Percentiles rank a stretch among this genome's conserved stretches.
phyloP scores from a whole-genome alignment of 2,329 filamentous ascomycete genomes.

The Fusarium sp. region DNA sequence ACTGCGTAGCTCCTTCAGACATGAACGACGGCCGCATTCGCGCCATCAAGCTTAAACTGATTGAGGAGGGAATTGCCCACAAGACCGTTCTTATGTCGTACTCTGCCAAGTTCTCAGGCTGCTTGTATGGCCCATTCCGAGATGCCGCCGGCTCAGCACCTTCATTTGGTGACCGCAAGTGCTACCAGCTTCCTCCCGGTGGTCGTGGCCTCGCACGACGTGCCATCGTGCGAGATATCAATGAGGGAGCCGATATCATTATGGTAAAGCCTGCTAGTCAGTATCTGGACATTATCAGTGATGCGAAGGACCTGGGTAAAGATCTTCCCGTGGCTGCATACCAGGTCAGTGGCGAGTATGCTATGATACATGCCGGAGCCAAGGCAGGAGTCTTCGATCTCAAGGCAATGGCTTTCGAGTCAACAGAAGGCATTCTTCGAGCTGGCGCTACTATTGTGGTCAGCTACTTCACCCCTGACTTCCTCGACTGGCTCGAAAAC shows the following conservation, averaged over 20 bases:
- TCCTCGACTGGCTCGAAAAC: slow-evolving; percentile 73
- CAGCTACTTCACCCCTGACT: slow-evolving; percentile 91
- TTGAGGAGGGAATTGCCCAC: slow-evolving; percentile 93
- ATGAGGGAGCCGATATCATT: slow-evolving; percentile 95
- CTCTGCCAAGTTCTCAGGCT: slow-evolving; percentile 96
- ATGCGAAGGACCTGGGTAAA: slow-evolving; percentile 92
- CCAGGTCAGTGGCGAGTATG: slow-evolving; percentile 96
- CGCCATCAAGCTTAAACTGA: slow-evolving; percentile 97
- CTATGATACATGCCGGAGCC: slow-evolving; percentile 96
- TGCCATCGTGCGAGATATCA: slow-evolving; percentile 89
- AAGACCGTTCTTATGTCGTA: slow-evolving; percentile 96
- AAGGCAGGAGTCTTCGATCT: slow-evolving; percentile 97
- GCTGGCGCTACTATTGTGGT: slow-evolving; percentile 94
- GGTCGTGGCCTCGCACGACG: slow-evolving; percentile 91
- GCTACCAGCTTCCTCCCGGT: slow-evolving; percentile 95
- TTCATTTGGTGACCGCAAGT: slow-evolving; percentile 92
- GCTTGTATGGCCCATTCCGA: slow-evolving; percentile 95
- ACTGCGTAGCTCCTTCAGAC: slow-evolving; percentile 96
- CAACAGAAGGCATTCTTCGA: slow-evolving; percentile 90
- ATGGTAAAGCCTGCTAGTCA: slow-evolving; percentile 99
- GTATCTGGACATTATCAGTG: slow-evolving; percentile 97
- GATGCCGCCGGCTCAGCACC: slow-evolving; percentile 93
- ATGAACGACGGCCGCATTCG: slow-evolving; percentile 99
- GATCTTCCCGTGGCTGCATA: slow-evolving; percentile 95
- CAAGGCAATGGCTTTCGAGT: slow-evolving; percentile 94